Evolutionary conservation across 805 yeast genomes (phyloP), one percentile per base, ranked within the genome.

Genomic region (Wickerhamiella australiensis): DNA sequence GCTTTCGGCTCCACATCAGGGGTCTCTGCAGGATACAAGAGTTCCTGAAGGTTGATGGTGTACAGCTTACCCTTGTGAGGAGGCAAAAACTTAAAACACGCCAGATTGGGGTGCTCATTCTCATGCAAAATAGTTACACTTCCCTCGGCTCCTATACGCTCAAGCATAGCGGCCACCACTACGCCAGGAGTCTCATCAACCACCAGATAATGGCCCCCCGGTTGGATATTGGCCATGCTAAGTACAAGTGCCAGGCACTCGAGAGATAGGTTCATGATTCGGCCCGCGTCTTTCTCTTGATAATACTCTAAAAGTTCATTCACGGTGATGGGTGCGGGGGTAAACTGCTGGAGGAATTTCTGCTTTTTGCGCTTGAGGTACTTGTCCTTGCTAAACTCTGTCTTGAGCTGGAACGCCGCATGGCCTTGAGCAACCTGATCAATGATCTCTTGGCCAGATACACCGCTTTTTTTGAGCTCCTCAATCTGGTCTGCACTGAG

Each of bases 171-270:
- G 53, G 84, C 84, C 5, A 84, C 76, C 0, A 92, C 62, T n/a
- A 90, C 72, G 5, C 97, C 96, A 27, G 95, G 88, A n/a, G 95
- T 82, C 61, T 92, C 98, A 61, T 92, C 99, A 49, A 86, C 72
- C 3, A 90, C 80, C 20, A 92, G 68, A 60, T 92, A 92, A 52
- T 75, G 78, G 1, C 98, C 97, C 9, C 95, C 95, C 0, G 95
- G 87, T 59, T 80, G 78, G 29, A 92, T 76, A 61, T 90, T 86
- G 1, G 82, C 95, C 57, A 82, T 72, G 53, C 80, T 80, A 66
- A 92, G 67, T 59, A 86, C 67, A 64, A 83, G 68, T 0, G 94
- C 95, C 33, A 92, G 62, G 1, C 88, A 71, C 66, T 92, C 98
- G 52, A 80, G 80, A 57, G 94, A 84, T 73, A 92, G 68, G 60